Base-by-base conservation (phyloP, 2,329 filamentous ascomycete species). In the Paradendryphiella salina region DNA sequence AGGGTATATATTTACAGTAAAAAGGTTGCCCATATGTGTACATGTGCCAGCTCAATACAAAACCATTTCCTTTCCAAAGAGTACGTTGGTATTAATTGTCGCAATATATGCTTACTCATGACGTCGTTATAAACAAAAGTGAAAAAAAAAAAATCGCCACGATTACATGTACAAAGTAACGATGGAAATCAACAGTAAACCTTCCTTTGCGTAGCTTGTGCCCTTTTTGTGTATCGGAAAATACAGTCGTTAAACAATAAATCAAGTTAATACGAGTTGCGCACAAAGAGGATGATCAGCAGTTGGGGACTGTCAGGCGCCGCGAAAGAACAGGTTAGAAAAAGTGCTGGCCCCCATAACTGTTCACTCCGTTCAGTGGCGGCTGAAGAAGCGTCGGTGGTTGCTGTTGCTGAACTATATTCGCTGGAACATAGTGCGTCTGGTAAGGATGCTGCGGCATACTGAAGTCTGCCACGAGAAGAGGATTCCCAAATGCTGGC, bases 371-470 rank as follows among this genome's bases (percentile, higher is more conserved):
- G 14, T 46, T 53, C 20, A 64, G 44, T 2, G 60, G 59, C n/a
- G 61, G 54, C 28, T 64, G 61, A 6, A 63, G 52, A 33, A 63
- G 48, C 7, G 57, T 59, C 2, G 59, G 49, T 11, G 57, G 59
- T 38, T 62, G 60, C 35, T 64, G 61, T 40, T 66, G 63, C 40
- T 66, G 64, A n/a, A 64, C 65, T 14, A 75, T 79, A 59, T 82
- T 87, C 1, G 89, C 88, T 29, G 88, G 86, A 56, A 90, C 85
- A 63, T 93, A 95, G 73, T 86, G 86, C 42, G 85, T 85, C 66
- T 90, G 86, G 66, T 94, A 95, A 1, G 90, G 89, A 72, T 92
- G 89, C 57, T 90, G 86, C 3, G 88, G 86, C 60, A 87, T 78
- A 18, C 80, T 86, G 69, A 94, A 94, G 66, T 94, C 88, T 1